Evolutionary conservation across 2,329 filamentous ascomycete genomes (phyloP).

Genomic region (Parascedosporium putredinis): DNA sequence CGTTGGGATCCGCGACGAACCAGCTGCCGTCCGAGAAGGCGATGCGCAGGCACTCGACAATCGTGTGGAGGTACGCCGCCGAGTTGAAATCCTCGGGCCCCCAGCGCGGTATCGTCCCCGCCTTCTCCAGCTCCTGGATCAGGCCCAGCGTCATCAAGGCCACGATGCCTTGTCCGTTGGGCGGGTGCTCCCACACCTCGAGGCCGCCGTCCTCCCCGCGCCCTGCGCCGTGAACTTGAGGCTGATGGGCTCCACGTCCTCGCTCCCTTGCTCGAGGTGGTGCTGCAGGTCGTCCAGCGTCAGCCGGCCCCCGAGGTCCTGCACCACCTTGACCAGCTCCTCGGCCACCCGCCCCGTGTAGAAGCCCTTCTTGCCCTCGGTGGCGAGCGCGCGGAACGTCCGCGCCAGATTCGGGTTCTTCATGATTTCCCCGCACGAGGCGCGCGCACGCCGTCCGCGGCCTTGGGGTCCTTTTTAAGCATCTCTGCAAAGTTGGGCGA

Average conservation of each 20-base stretch:
- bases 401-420: conserved; percentile 70
- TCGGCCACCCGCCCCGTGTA: conserved; percentile 79
- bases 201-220: conserved; percentile 38
- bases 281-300: conserved; percentile 70
- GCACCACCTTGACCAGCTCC: conserved; percentile 67
- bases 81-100: conserved; percentile 67
- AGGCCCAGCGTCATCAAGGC: conserved; percentile 92
- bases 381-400: conserved; percentile 70
- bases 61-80: conserved; percentile 67
- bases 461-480: conserved; percentile 65
- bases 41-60: conserved; percentile 81
- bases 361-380: conserved; percentile 80
- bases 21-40: conserved; percentile 83
- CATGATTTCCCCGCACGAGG: conserved; percentile 81
- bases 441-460: conserved; percentile 59
- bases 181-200: conserved; percentile 91
- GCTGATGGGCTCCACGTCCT: conserved; percentile 77
- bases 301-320: conserved; percentile 65
- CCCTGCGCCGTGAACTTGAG: conserved; percentile 64
- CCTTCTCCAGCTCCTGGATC: conserved; percentile 70
- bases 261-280: conserved; percentile 58
- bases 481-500: conserved; percentile 84
- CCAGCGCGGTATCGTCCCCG: conserved; percentile 65
- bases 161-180: conserved; percentile 92
- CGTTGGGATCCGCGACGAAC: conserved; percentile 80